These are phyloP conservation scores for Ochetophila trinervis DNA, from an alignment of 306 rosid species.

Conservation along the genomic window DNA sequence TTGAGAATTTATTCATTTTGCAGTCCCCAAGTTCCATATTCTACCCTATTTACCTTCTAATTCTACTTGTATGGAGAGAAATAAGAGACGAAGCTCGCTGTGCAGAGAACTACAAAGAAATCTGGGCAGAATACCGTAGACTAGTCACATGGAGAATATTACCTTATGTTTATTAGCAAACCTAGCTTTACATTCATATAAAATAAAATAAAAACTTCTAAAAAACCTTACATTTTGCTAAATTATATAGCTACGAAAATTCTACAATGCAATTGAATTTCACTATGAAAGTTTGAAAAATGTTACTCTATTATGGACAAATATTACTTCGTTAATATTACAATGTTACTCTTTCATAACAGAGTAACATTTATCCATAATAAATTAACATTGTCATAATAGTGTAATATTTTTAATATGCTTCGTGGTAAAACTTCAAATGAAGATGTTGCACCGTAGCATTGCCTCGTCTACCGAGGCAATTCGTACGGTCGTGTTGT, in stretches of 20 bases:
- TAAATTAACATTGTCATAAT: too few relatives aligned
- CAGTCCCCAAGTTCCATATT: slow-evolving; percentile 95
- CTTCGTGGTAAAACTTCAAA: too few relatives aligned
- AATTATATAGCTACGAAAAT: neutral
- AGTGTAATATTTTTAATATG: too few relatives aligned
- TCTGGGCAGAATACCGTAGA: slow-evolving; percentile 65
- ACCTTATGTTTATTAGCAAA: slow-evolving; percentile 55
- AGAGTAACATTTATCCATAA: too few relatives aligned
- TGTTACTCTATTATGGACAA: too few relatives aligned
- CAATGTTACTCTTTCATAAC: too few relatives aligned
- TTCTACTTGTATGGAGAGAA: slow-evolving; percentile 89
- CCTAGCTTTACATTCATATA: neutral
- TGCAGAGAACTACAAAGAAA: slow-evolving; percentile 78
- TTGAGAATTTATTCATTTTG: slow-evolving; percentile 21
- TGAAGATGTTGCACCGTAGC: too few relatives aligned
- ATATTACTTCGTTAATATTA: too few relatives aligned
- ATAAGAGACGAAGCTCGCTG: slow-evolving; percentile 95
- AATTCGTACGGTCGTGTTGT: neutral
- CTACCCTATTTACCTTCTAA: slow-evolving; percentile 86
- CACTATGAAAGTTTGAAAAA: too few relatives aligned
- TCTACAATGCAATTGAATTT: too few relatives aligned
- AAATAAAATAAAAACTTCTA: too few relatives aligned
- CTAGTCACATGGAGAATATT: slow-evolving; percentile 95
- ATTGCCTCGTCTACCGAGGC: slow-evolving; percentile 5
- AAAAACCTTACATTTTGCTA: too few relatives aligned